Evolutionary conservation across 257 asterid genomes (phyloP).

Genomic region (Parsonsia alboflavescens): DNA sequence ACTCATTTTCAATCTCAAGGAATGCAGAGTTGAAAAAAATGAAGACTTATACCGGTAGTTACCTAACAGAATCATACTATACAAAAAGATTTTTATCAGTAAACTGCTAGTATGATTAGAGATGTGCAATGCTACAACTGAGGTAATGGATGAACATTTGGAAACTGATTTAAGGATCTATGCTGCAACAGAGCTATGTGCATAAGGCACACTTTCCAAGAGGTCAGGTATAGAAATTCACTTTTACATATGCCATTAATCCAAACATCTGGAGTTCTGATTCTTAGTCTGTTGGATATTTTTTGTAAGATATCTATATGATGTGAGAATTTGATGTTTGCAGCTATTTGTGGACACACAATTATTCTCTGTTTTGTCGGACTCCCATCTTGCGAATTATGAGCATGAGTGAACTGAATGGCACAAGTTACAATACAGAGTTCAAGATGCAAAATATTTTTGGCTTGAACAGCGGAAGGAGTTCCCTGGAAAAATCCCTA

Average conservation of each 20-base stretch:
- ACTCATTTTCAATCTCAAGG: not conserved
- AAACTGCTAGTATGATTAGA: not conserved
- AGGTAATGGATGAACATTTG: not conserved
- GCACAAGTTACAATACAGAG: not conserved
- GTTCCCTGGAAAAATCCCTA: not conserved
- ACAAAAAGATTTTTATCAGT: not conserved
- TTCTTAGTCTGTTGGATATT: not conserved
- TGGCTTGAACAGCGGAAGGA: not conserved
- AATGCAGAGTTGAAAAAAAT: not conserved
- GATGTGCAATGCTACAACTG: not conserved
- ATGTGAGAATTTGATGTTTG: conserved; percentile 21
- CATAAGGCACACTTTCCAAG: not conserved
- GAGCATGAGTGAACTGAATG: conserved; percentile 36
- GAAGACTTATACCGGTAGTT: not conserved
- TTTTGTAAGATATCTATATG: not conserved
- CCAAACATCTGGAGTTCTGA: not conserved
- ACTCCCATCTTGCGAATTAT: conserved; percentile 52
- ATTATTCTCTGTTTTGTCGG: conserved; percentile 63
- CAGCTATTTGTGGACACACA: conserved; percentile 91
- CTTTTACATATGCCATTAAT: not conserved
- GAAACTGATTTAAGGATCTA: not conserved
- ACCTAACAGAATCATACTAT: not conserved
- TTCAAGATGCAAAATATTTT: conserved; percentile 3
- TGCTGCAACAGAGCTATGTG: not conserved
- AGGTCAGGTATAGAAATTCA: not conserved